Conservation (phyloP, 345 rosid species). For the Gossypium arboreum region DNA sequence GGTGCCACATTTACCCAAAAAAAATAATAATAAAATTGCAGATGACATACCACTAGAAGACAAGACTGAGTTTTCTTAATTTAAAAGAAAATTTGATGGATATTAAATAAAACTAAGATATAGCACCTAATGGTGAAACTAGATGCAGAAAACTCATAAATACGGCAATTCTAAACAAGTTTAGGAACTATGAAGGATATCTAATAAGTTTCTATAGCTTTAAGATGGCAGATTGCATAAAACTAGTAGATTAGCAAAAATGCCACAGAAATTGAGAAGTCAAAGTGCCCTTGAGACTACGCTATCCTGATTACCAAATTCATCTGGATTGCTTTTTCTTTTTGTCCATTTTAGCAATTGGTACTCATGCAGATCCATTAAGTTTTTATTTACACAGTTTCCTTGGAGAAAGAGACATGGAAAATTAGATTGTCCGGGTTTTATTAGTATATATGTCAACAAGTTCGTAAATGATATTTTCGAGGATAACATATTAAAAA, state of each 20-base stretch:
- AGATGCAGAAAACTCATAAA: not conserved
- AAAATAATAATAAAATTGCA: not conserved
- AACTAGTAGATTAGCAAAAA: not conserved
- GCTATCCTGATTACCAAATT: not conserved
- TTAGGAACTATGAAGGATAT: not conserved
- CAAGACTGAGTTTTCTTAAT: not conserved
- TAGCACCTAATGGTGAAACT: conserved; percentile 6
- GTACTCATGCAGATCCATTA: not conserved
- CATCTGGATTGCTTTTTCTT: not conserved
- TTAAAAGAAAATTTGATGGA: not conserved
- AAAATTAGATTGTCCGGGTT: not conserved
- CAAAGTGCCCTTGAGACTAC: not conserved
- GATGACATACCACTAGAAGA: not conserved
- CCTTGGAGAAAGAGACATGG: not conserved
- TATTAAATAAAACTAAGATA: not conserved
- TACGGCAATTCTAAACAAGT: not conserved
- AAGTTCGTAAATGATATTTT: not conserved
- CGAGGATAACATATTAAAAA: not conserved
- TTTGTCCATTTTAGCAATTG: not conserved
- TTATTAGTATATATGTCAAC: not conserved
- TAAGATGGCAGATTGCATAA: not conserved
- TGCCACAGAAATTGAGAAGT: not conserved
- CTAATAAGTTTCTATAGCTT: not conserved
- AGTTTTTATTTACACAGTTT: not conserved
- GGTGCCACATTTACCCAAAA: conserved; percentile 10